Evolutionary conservation across 2,329 filamentous ascomycete genomes (phyloP), one percentile per base, ranked within the genome.

Genomic region (Leptographium radiaticola): DNA sequence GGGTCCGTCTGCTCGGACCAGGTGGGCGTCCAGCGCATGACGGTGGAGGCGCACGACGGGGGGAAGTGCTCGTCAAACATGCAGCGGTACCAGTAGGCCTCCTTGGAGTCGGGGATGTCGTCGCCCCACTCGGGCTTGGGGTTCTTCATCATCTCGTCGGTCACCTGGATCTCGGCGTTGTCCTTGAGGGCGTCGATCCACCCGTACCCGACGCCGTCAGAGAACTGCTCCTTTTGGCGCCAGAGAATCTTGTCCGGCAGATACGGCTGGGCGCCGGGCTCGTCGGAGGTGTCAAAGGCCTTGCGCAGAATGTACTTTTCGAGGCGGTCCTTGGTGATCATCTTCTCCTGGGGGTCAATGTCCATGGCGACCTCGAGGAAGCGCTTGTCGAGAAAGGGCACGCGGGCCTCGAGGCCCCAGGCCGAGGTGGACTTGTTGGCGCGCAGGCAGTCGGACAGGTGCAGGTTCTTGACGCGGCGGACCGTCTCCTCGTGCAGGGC

Each of bases 51-150:
- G 67, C 91, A 97, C 65, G 84, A 84, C 54, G 84, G 79, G 48
- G 93, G 93, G 80, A 97, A 98, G 71, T 94, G 91, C 78, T 98
- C 91, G 69, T 98, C 93, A 68, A 97, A 98, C 91, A 98, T 97
- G 68, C 75, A 79, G 64, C 93, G 85, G 75, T 98, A 98, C 93
- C 93, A 98, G 78, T 95, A 94, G 48, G 89, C 93, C 74, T 98
- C 93, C 80, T 98, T 98, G 65, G 86, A 90, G 66, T 96, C 90
- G 11, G 93, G 94, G 58, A 95, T 81, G 66, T 98, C 94, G 64
- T 74, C 72, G 51, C 89, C 91, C 94, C 94, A 98, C 70, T 96
- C 89, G 13, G 88, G 81, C 79, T 95, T 96, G 59, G 93, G 91
- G 80, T 94, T 91, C 78, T 90, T 89, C 86, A 97, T 89, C 83